phyloP scores from a whole-genome alignment of 2,329 filamentous ascomycete genomes.

The Camillea tinctor region DNA sequence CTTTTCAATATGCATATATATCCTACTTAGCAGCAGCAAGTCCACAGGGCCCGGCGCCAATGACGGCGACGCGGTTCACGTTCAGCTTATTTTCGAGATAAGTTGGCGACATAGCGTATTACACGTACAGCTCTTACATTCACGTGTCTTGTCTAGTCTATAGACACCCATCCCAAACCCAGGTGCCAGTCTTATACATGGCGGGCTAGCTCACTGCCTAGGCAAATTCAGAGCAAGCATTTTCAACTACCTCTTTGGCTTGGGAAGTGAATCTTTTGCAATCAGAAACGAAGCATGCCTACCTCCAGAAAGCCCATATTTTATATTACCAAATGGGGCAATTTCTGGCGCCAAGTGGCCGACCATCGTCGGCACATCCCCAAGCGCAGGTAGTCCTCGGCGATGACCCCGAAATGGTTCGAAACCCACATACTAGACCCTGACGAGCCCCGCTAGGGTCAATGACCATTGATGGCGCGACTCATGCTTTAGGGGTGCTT shows the following conservation, averaged over 20 bases:
- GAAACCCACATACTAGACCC: neutral
- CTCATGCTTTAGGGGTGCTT: neutral
- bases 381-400: neutral
- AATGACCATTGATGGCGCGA: neutral
- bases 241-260: neutral
- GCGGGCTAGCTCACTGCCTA: neutral
- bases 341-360: neutral
- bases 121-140: neutral
- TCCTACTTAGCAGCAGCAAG: constrained; percentile 54
- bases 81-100: constrained; percentile 18
- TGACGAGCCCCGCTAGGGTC: neutral
- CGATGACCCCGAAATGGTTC: neutral
- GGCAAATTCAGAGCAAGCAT: neutral
- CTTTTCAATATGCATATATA: neutral
- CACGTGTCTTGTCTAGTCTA: neutral
- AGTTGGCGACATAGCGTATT: constrained; percentile 18
- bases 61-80: constrained; percentile 59
- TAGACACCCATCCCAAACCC: neutral
- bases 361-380: neutral
- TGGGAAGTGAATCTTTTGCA: neutral
- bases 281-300: neutral
- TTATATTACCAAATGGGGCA: neutral
- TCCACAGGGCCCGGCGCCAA: constrained; percentile 72
- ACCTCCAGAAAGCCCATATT: neutral
- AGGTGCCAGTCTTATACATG: neutral